phyloP scores from a whole-genome alignment of 306 rosid species.

The Cicer judaicum region DNA sequence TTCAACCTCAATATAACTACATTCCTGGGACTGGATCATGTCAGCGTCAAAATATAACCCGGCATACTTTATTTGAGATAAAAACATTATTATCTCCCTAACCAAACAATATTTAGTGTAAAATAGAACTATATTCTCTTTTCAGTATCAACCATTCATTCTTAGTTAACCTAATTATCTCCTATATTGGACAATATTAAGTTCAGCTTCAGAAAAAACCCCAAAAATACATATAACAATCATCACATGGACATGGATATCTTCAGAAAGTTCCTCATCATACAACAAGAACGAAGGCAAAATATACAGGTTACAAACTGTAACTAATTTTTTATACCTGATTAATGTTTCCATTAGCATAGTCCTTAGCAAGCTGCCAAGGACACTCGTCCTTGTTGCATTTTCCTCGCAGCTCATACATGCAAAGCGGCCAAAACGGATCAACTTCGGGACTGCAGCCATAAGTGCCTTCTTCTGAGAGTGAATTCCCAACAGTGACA shows the following conservation, averaged over 20 bases:
- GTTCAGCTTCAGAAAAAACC: constrained; percentile 19
- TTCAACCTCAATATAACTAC: background rate
- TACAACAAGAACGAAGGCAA: constrained; percentile 37
- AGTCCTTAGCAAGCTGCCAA: constrained; percentile 90
- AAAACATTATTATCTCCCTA: constrained; percentile 10
- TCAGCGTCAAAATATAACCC: background rate
- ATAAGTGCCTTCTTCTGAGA: constrained; percentile 68
- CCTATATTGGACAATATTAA: background rate
- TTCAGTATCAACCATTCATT: constrained; percentile 18
- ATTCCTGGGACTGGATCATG: background rate
- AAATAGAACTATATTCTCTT: constrained; percentile 11
- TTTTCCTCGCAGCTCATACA: constrained; percentile 97
- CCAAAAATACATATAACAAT: constrained; percentile 14
- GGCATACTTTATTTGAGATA: background rate
- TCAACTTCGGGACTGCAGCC: constrained; percentile 66
- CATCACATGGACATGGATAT: constrained; percentile 4
- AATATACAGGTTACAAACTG: constrained; percentile 24
- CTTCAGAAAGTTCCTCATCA: constrained; percentile 6
- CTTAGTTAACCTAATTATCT: constrained; percentile 11
- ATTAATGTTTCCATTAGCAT: constrained; percentile 46
- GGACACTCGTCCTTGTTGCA: constrained; percentile 99
- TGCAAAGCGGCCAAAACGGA: constrained; percentile 93
- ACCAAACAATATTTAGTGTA: constrained; percentile 4
- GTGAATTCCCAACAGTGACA: constrained; percentile 50
- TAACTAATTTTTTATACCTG: constrained; percentile 61